Conservation (phyloP, 352 stramenopile genomes). For the Thraustochytrium sp. region DNA sequence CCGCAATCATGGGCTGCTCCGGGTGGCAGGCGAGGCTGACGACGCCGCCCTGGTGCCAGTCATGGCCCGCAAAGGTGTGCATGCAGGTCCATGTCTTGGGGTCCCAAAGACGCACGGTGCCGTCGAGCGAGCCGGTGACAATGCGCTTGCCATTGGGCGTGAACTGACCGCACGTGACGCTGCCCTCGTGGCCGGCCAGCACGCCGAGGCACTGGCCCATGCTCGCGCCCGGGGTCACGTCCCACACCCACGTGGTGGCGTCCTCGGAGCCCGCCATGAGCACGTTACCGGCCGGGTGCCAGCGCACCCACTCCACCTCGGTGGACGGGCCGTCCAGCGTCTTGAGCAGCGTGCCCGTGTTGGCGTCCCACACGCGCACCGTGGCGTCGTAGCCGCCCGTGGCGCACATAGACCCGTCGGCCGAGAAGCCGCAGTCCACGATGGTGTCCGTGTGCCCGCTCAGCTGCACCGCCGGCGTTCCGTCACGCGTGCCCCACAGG, state of each 20-base stretch:
- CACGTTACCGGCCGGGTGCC: conserved; percentile 80
- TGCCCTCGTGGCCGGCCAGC: conserved; percentile 91
- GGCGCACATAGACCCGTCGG: background rate
- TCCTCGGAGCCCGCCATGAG: conserved; percentile 76
- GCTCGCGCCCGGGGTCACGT: conserved; percentile 48
- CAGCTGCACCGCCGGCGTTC: background rate
- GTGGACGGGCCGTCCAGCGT: conserved; percentile 75
- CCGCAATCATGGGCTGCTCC: conserved; percentile 81
- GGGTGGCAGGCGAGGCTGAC: conserved; percentile 82
- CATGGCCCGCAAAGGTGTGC: conserved; percentile 75
- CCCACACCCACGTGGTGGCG: conserved; percentile 81
- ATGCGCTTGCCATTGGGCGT: conserved; percentile 90
- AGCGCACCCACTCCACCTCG: conserved; percentile 79
- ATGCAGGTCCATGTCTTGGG: conserved; percentile 86
- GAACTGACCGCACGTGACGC: conserved; percentile 86
- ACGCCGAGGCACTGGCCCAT: conserved; percentile 94
- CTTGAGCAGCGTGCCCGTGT: conserved; percentile 67
- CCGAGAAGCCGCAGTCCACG: conserved; percentile 2
- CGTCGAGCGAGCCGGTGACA: conserved; percentile 82
- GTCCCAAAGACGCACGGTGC: conserved; percentile 90
- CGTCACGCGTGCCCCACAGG: background rate
- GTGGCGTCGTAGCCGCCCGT: conserved; percentile 2
- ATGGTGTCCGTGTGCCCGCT: conserved; percentile 37
- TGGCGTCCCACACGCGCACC: conserved; percentile 67
- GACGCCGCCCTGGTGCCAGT: conserved; percentile 75